These are phyloP conservation scores for Calonectria honghensis DNA, from an alignment of 2,329 filamentous ascomycete species.

Conservation along the genomic window DNA sequence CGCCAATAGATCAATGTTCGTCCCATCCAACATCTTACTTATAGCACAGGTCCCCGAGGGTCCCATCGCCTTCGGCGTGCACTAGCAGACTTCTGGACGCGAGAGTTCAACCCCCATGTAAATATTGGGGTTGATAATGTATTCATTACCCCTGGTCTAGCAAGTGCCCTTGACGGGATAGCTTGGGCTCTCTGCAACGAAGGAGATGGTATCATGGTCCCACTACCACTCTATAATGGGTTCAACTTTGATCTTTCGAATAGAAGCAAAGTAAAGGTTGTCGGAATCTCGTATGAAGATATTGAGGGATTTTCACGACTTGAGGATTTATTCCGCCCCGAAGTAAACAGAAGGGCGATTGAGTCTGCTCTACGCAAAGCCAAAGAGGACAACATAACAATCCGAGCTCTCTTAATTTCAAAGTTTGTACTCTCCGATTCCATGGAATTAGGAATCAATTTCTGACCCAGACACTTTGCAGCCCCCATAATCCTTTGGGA, in stretches of 20 bases:
- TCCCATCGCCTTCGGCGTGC: not conserved
- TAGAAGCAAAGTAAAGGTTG: conserved; percentile 6
- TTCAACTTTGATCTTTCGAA: conserved; percentile 11
- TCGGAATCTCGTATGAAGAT: not conserved
- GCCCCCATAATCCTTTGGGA: conserved; percentile 19
- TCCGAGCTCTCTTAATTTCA: conserved; percentile 9
- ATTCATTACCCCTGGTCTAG: conserved; percentile 7
- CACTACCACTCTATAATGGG: conserved; percentile 18
- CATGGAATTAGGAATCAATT: not conserved
- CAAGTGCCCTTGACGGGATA: conserved; percentile 3
- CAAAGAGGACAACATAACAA: not conserved
- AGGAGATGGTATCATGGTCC: not conserved
- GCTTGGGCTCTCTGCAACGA: conserved; percentile 20
- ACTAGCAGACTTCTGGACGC: not conserved
- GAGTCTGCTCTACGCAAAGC: conserved; percentile 4
- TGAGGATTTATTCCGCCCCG: conserved; percentile 6
- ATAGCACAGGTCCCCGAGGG: conserved; percentile 15
- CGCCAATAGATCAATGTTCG: not conserved
- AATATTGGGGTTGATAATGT: conserved; percentile 2
- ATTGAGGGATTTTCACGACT: not conserved
- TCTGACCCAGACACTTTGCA: not conserved
- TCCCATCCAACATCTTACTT: conserved; percentile 1
- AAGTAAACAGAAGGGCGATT: conserved; percentile 6
- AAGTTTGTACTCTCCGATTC: not conserved
- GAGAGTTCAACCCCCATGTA: not conserved